Conservation (phyloP, 768 basidiomycete genomes). For the Harrya chromipes region DNA sequence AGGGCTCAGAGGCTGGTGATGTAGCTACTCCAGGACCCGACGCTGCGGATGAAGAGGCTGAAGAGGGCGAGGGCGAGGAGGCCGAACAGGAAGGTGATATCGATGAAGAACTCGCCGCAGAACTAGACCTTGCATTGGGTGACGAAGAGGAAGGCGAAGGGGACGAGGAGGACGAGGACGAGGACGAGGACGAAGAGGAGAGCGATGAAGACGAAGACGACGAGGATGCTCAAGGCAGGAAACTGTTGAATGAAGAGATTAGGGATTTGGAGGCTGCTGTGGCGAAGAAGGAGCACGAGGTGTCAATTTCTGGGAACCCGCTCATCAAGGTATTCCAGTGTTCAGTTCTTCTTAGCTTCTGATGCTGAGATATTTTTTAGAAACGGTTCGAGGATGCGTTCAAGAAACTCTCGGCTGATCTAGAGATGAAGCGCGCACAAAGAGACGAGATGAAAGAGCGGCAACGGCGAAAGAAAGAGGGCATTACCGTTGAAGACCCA, state of each 20-base stretch:
- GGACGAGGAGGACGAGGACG: conserved; percentile 69
- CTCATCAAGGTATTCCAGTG: conserved; percentile 64
- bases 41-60: conserved; percentile 56
- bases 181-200: conserved; percentile 46
- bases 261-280: conserved; percentile 86
- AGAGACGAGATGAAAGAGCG: conserved; percentile 78
- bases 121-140: conserved; percentile 79
- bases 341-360: background rate
- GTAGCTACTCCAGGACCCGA: conserved; percentile 52
- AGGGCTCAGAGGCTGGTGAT: conserved; percentile 65
- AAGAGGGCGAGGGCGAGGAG: conserved; percentile 55
- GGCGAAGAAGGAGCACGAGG: conserved; percentile 78
- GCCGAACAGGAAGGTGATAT: conserved; percentile 75
- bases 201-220: conserved; percentile 78
- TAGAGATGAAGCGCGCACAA: conserved; percentile 81
- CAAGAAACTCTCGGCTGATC: conserved; percentile 81
- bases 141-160: conserved; percentile 63
- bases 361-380: conserved; percentile 35
- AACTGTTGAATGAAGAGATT: conserved; percentile 85
- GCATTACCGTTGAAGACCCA: conserved; percentile 42
- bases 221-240: conserved; percentile 73
- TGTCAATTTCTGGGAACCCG: conserved; percentile 80
- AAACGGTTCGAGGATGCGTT: conserved; percentile 93
- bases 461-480: conserved; percentile 69
- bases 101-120: conserved; percentile 85